Percentiles rank a stretch among this genome's conserved stretches.
Evolutionary conservation across 768 basidiomycete species (phyloP).

Genomic region (Lactarius hengduanensis): DNA sequence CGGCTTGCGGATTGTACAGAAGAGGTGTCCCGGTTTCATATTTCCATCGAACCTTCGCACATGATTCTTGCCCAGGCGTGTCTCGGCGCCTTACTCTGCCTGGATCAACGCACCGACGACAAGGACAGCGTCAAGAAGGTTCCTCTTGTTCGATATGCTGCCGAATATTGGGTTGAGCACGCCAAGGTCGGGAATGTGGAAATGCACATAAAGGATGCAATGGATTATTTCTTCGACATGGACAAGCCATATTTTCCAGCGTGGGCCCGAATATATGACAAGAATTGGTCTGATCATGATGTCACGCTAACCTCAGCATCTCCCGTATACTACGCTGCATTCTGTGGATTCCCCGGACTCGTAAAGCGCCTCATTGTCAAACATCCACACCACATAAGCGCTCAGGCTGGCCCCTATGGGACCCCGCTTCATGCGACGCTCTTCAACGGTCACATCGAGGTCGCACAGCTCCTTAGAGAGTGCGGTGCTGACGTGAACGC

Average conservation of each 20-base stretch:
- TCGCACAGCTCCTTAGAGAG: not conserved
- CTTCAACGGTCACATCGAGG: not conserved
- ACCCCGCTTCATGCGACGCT: not conserved
- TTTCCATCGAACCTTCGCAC: not conserved
- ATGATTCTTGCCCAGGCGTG: not conserved
- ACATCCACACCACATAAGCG: not conserved
- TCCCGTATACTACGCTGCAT: not conserved
- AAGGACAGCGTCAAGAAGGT: no score
- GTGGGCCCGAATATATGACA: not conserved
- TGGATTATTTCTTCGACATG: not conserved
- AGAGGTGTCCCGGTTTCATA: not conserved
- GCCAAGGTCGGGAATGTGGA: not conserved
- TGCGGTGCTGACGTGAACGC: not conserved
- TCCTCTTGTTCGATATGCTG: not conserved
- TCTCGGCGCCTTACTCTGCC: not conserved
- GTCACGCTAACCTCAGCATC: not conserved
- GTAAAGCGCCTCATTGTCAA: not conserved
- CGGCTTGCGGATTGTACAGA: not conserved
- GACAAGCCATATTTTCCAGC: not conserved
- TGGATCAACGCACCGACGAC: not conserved
- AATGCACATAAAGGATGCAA: not conserved
- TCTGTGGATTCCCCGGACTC: not conserved
- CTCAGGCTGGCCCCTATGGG: rapidly evolving
- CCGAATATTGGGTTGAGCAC: not conserved
- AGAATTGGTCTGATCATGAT: no score